Conservation (phyloP, 2,329 filamentous ascomycete genomes). For the Trichoderma semiorbis region DNA sequence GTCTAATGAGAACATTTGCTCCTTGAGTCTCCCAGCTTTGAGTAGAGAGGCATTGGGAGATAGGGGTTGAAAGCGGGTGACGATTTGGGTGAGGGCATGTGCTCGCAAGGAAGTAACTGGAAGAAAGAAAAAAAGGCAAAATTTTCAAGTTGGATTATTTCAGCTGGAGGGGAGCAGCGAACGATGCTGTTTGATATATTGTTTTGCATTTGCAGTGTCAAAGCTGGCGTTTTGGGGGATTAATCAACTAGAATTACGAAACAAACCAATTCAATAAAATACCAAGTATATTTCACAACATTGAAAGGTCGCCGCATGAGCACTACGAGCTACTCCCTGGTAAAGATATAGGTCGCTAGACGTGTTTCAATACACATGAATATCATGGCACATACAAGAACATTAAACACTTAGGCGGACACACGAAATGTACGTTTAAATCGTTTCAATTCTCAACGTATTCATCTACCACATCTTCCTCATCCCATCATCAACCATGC, state of each 20-base stretch:
- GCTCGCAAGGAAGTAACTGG: not conserved
- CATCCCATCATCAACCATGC: not conserved
- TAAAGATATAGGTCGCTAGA: too few relatives aligned
- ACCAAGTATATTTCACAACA: not conserved
- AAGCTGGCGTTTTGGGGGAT: conserved; percentile 14
- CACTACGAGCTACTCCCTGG: too few relatives aligned
- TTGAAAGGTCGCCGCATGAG: too few relatives aligned
- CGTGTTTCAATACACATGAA: not conserved
- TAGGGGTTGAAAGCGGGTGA: not conserved
- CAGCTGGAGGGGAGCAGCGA: not conserved
- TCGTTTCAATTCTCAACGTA: conserved; percentile 8
- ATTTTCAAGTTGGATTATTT: not conserved
- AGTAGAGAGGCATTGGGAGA: not conserved
- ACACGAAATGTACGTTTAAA: not conserved
- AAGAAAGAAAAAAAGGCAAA: not conserved
- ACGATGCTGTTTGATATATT: conserved; percentile 1
- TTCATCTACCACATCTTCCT: not conserved
- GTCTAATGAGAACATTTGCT: conserved; percentile 40
- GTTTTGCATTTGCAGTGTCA: conserved; percentile 17
- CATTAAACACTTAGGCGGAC: not conserved
- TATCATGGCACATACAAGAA: not conserved
- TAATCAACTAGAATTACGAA: conserved; percentile 15
- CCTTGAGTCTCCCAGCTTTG: not conserved
- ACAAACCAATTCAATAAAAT: conserved; percentile 1
- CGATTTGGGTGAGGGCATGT: not conserved